Conservation (phyloP, 2,329 filamentous ascomycete genomes). For the Trichoderma polysporum region DNA sequence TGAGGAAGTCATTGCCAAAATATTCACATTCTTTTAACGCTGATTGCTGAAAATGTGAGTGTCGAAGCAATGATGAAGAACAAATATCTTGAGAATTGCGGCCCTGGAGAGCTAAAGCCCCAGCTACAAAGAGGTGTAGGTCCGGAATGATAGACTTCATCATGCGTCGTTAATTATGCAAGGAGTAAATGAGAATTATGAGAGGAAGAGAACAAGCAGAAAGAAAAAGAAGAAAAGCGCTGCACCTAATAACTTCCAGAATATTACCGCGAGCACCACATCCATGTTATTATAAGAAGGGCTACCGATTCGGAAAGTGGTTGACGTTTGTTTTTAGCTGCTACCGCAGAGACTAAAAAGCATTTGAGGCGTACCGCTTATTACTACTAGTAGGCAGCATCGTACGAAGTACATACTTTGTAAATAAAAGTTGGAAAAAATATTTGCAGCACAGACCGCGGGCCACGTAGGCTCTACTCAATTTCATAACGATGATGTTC, state of each 20-base stretch:
- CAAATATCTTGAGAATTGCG: background rate
- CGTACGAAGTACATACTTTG: no score
- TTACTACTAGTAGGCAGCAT: background rate
- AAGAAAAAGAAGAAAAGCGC: background rate
- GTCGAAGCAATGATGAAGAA: background rate
- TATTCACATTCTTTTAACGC: background rate
- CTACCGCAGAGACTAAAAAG: background rate
- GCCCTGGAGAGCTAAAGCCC: background rate
- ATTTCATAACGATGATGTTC: background rate
- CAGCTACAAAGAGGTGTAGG: background rate
- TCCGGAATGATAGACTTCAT: background rate
- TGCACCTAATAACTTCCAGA: background rate
- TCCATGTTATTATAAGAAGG: background rate
- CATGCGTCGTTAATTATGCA: no score
- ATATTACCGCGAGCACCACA: background rate
- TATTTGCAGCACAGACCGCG: no score
- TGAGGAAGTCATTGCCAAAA: background rate
- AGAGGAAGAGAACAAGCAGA: background rate
- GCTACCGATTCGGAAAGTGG: background rate
- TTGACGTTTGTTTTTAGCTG: background rate
- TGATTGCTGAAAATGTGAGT: background rate
- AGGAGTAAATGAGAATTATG: background rate
- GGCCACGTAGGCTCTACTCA: background rate
- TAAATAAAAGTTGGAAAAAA: no score
- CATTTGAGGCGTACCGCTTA: background rate